Evolutionary conservation across 163 green algal species (phyloP), one percentile per base, ranked within the genome.

Genomic region (Coccomyxa subellipsoidea): DNA sequence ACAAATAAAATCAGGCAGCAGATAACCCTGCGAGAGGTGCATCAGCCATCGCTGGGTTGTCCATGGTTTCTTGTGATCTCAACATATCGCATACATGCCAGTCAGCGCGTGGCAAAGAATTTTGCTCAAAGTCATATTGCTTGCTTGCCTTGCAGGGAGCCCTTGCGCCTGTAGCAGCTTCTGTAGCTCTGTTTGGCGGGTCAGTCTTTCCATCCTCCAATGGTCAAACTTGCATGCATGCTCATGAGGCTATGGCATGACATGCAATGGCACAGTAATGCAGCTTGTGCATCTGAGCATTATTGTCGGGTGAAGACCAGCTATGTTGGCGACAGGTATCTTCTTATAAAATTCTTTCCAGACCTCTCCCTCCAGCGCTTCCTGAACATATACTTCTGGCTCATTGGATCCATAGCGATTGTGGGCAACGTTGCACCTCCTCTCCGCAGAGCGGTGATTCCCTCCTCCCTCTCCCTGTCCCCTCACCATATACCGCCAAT

Each of bases 301-400:
- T n/a, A n/a, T n/a, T n/a, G n/a, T n/a, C n/a, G n/a, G n/a, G n/a
- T n/a, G n/a, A n/a, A n/a, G n/a, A n/a, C n/a, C n/a, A n/a, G n/a
- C n/a, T n/a, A n/a, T n/a, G n/a, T n/a, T 35, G 27, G 10, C 10
- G 27, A 34, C 66, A 73, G 66, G 15, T 94, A 93, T 82, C 79
- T 92, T 54, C 69, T 94, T 8, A 76, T 93, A 37, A 92, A 93
- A 77, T 92, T 82, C 79, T 81, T 94, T n/a, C 91, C 91, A 0
- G 69, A 94, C 72, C 54, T 93, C 32, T 85, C 79, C 81, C 66
- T 95, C 25, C 85, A 94, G 80, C 84, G 83, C 0, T 83, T 96
- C 59, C 78, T 96, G 27, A 90, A 95, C 81, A 77, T 69, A 25
- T 96, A 97, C 83, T 97, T 97, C 80, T 95, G 89, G 89, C 54